A percentile compares a stretch with the other conserved stretches of the same genome.
Evolutionary conservation across 140 eudicot genomes (phyloP).

Genomic region (Erigeron philadelphicus): DNA sequence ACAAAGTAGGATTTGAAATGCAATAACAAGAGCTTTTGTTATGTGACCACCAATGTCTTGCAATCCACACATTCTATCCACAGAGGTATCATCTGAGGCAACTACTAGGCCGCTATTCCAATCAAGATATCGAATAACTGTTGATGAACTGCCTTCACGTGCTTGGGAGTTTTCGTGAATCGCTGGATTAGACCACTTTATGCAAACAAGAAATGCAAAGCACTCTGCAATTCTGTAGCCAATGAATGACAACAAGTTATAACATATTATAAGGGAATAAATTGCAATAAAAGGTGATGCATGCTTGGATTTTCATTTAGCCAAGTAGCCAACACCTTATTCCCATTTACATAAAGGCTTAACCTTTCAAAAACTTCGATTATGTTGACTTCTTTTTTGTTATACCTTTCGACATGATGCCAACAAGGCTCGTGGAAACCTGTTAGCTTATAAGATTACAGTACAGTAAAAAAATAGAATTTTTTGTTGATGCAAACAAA

Average conservation of each 20-base stretch:
- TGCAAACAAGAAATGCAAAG: slow-evolving; percentile 92
- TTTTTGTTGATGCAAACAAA: slow-evolving; percentile 6
- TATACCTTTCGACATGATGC: no score
- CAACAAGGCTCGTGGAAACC: no score
- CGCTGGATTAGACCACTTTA: slow-evolving; percentile 81
- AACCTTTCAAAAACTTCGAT: neutral
- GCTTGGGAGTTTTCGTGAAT: slow-evolving; percentile 48
- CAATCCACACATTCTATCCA: slow-evolving; percentile 49
- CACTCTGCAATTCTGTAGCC: slow-evolving; percentile 78
- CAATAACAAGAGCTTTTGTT: slow-evolving; percentile 62
- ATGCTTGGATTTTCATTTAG: neutral
- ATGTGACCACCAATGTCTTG: slow-evolving; percentile 84
- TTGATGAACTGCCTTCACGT: slow-evolving; percentile 49
- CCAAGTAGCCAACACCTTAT: neutral
- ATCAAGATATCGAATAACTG: slow-evolving; percentile 51
- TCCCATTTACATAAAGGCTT: neutral
- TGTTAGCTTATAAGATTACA: neutral
- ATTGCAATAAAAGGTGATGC: neutral
- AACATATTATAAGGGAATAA: neutral
- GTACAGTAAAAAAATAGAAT: neutral
- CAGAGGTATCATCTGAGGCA: slow-evolving; percentile 43
- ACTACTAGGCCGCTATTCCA: slow-evolving; percentile 64
- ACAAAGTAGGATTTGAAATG: slow-evolving; percentile 73
- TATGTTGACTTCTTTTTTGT: neutral
- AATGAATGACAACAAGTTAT: slow-evolving; percentile 1